Evolutionary conservation across 2,329 filamentous ascomycete genomes (phyloP).

Genomic region (Phoma herbarum): DNA sequence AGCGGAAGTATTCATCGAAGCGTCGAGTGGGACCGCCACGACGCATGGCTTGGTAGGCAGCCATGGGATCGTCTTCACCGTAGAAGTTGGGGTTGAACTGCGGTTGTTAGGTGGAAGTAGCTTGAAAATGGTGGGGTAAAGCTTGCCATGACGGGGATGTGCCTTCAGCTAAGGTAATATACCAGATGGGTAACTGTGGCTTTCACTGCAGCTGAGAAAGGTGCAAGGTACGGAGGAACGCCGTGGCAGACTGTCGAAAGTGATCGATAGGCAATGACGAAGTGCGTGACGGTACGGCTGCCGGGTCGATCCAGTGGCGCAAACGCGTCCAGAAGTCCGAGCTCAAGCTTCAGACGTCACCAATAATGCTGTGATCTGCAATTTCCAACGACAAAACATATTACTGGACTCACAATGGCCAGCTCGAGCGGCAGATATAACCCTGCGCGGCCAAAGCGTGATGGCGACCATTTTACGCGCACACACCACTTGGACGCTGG

Average conservation of each 20-base stretch:
- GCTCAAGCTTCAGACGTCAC: conserved; percentile 25
- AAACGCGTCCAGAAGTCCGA: conserved; percentile 16
- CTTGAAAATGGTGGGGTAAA: conserved; percentile 31
- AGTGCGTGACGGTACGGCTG: conserved; percentile 30
- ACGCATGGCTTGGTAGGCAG: conserved; percentile 64
- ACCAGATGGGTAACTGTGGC: neutral
- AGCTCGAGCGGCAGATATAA: conserved; percentile 41
- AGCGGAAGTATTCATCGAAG: conserved; percentile 98
- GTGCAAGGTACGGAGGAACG: neutral
- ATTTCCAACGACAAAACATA: neutral
- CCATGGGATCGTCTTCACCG: conserved; percentile 62
- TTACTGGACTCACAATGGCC: conserved; percentile 30
- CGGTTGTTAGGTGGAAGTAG: conserved; percentile 27
- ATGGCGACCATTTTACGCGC: conserved; percentile 80
- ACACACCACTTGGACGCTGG: conserved; percentile 71
- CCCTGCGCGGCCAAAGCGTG: conserved; percentile 81
- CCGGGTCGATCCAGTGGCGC: conserved; percentile 29
- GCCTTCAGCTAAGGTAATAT: neutral
- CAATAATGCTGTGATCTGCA: neutral
- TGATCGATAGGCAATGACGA: conserved; percentile 30
- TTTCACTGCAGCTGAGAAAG: conserved; percentile 2
- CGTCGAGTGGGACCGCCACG: conserved; percentile 67
- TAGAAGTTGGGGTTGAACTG: conserved; percentile 59
- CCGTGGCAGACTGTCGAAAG: conserved; percentile 15
- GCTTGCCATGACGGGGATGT: conserved; percentile 44